Evolutionary conservation across 805 yeast species (phyloP), one percentile per base, ranked within the genome.

Genomic region (Ogataea neopini): DNA sequence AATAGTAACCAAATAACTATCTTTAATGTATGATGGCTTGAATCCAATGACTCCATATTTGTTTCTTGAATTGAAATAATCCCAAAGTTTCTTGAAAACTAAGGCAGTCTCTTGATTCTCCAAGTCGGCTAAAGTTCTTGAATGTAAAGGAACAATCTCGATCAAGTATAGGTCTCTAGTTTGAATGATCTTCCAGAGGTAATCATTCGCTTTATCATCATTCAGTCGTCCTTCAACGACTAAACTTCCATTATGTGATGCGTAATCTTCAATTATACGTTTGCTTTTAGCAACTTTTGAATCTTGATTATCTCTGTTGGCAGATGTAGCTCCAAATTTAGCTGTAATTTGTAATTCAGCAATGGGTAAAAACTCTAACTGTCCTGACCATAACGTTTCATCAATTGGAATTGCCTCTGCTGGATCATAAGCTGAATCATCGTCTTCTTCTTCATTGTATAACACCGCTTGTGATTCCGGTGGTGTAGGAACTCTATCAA

Each of bases 161-260:
- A 79, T 69, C 15, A 84, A 54, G 15, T 73, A 76, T 18, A 87
- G 58, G 58, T 81, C 81, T 55, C 87, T 71, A 1, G 83, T 67
- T 7, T 63, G 55, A 1, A 70, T 56, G 15, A 80, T 71, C 51
- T 75, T 74, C 22, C 61, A 53, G 50, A 88, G 64, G 59, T 88
- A 88, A 10, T 68, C 68, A 45, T 76, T 80, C 1, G 89, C 95
- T 43, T 67, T 71, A 5, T 52, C 46, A 3, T 70, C 59, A 56
- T 79, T 82, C 38, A 88, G 70, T 46, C 89, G 72, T 3, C 96
- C 96, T 50, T 80, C 83, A 38, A 87, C 68, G 68, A 53, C 82
- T 63, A 29, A 64, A 54, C 35, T 58, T 43, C 32, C 48, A 17
- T 44, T 45, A 3, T 40, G 30, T 7, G 48, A 32, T 13, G 49